Conservation (phyloP, 306 rosid species). For the Lablab purpureus region DNA sequence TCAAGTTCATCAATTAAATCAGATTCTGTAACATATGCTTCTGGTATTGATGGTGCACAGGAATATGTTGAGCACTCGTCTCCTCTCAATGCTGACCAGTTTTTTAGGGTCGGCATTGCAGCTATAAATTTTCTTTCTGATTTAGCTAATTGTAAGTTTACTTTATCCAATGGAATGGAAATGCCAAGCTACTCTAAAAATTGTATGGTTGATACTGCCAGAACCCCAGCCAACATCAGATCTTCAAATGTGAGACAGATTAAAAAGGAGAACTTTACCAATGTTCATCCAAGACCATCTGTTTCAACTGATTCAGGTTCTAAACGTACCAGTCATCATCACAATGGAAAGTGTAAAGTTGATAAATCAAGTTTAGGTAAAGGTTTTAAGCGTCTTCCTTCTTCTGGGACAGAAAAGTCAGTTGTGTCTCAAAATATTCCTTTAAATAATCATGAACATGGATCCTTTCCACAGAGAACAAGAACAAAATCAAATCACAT, state of each 20-base stretch:
- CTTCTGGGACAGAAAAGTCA: not conserved
- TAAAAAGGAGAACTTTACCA: not conserved
- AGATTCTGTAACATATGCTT: not conserved
- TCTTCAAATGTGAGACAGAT: not conserved
- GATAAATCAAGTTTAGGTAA: not conserved
- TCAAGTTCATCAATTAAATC: not conserved
- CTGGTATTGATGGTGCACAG: not conserved
- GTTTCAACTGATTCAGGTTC: not conserved
- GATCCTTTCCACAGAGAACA: not conserved
- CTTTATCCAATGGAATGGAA: slow-evolving; percentile 2
- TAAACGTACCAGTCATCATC: not conserved
- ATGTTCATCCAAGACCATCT: not conserved
- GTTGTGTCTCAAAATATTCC: not conserved
- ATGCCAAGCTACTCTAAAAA: not conserved
- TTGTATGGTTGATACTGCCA: slow-evolving; percentile 8
- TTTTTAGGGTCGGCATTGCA: not conserved
- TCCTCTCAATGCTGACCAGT: not conserved
- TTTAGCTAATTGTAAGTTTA: not conserved
- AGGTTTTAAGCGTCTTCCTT: not conserved
- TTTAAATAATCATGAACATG: not conserved
- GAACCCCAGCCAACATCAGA: slow-evolving; percentile 3
- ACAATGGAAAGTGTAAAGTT: not conserved
- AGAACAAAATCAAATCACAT: not conserved
- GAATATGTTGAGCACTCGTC: not conserved
- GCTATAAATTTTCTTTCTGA: slow-evolving; percentile 1